These are phyloP conservation scores for Ampelocalamus luodianensis DNA, from an alignment of 176 grass and related monocot species.

Conservation along the genomic window DNA sequence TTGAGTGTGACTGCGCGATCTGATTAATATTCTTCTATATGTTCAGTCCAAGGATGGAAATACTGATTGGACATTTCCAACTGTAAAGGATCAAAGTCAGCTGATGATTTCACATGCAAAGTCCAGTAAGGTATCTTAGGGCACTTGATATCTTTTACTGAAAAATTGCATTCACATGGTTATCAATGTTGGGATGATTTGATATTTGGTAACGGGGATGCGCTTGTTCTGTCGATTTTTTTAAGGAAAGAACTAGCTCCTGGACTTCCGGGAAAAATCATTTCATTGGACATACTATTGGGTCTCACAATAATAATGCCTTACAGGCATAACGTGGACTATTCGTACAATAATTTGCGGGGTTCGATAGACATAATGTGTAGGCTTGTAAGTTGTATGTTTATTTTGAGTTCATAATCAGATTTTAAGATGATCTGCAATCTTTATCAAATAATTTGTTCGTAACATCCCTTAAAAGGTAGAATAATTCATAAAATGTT, in stretches of 20 bases:
- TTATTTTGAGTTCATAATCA: not conserved
- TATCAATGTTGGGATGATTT: slow-evolving; percentile 25
- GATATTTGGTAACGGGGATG: not conserved
- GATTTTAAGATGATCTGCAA: not conserved
- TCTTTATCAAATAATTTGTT: not conserved
- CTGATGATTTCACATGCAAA: slow-evolving; percentile 88
- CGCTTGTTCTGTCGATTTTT: not conserved
- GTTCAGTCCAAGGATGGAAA: slow-evolving; percentile 89
- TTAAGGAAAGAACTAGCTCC: not conserved
- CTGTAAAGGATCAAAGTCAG: slow-evolving; percentile 80
- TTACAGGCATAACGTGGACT: not conserved
- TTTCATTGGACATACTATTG: not conserved
- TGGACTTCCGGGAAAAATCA: not conserved
- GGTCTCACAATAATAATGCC: too few species aligned
- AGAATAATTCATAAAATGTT: not conserved
- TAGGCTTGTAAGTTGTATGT: slow-evolving; percentile 27
- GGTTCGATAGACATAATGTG: not conserved
- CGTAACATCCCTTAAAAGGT: not conserved
- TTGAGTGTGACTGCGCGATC: slow-evolving; percentile 15
- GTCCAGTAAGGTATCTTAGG: slow-evolving; percentile 78
- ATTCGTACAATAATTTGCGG: not conserved
- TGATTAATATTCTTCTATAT: slow-evolving; percentile 41
- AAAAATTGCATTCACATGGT: slow-evolving; percentile 22
- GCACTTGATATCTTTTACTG: slow-evolving; percentile 14
- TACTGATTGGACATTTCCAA: slow-evolving; percentile 86